phyloP scores from a whole-genome alignment of 1,284 basidiomycete species.

The Cronartium quercuum region DNA sequence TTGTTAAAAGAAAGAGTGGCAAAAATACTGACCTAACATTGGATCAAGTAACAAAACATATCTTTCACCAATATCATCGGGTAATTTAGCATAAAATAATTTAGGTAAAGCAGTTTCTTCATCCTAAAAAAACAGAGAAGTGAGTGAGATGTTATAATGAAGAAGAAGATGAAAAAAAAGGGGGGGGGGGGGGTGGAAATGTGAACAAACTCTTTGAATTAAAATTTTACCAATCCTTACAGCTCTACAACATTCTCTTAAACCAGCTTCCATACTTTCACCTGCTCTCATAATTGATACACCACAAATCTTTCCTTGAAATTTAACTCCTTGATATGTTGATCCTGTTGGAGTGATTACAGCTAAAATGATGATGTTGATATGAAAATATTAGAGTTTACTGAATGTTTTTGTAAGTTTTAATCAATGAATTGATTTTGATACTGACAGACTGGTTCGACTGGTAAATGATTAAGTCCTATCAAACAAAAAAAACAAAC shows the following conservation, averaged over 20 bases:
- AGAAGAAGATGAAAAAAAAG: constrained; percentile 1
- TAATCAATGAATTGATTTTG: background rate
- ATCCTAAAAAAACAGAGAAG: constrained; percentile 59
- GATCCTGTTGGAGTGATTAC: constrained; percentile 59
- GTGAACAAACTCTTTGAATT: constrained; percentile 68
- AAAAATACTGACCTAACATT: constrained; percentile 69
- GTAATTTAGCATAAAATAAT: constrained; percentile 76
- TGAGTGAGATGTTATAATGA: too few species aligned
- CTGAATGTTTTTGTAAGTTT: constrained; percentile 66
- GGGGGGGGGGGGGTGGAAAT: background rate
- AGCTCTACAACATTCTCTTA: constrained; percentile 76
- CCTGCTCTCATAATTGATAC: constrained; percentile 72
- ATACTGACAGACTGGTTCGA: constrained; percentile 62
- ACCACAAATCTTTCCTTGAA: constrained; percentile 89
- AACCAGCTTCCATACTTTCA: constrained; percentile 57
- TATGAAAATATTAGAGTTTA: constrained; percentile 50
- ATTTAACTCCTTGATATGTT: constrained; percentile 77
- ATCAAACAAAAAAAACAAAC: background rate
- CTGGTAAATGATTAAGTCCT: constrained; percentile 93
- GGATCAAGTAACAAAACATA: constrained; percentile 94
- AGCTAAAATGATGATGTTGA: constrained; percentile 12
- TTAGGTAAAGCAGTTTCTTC: constrained; percentile 85
- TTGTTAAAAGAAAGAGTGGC: background rate
- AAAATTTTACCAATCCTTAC: constrained; percentile 88
- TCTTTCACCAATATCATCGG: constrained; percentile 81